Evolutionary conservation across 768 basidiomycete genomes (phyloP).

Genomic region (Trametes maxima): DNA sequence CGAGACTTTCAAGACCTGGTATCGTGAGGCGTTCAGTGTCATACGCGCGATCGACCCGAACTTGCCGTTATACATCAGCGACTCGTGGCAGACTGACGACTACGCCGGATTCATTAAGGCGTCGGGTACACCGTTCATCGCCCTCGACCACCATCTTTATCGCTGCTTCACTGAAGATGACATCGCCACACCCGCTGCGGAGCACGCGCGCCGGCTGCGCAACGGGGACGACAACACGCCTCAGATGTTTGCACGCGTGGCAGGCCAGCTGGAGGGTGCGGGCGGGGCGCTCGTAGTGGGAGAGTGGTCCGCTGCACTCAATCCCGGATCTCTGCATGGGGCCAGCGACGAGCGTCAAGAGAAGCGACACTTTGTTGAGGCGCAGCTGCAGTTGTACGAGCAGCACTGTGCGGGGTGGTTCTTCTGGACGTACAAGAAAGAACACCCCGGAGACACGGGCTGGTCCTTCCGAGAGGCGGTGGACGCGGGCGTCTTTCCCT

Average conservation of each 20-base stretch:
- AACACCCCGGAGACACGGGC: constrained; percentile 62
- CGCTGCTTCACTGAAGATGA: constrained; percentile 75
- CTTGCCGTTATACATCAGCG: constrained; percentile 73
- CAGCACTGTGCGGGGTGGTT: constrained; percentile 70
- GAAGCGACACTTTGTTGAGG: constrained; percentile 52
- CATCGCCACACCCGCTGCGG: constrained; percentile 49
- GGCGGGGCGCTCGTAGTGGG: constrained; percentile 66
- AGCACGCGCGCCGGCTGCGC: constrained; percentile 54
- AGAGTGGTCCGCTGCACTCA: constrained; percentile 80
- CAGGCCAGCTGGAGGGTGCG: constrained; percentile 37
- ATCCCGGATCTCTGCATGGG: constrained; percentile 60
- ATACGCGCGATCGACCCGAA: constrained; percentile 52
- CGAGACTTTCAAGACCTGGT: constrained; percentile 60
- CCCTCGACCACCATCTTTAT: constrained; percentile 84
- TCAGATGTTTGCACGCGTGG: constrained; percentile 41
- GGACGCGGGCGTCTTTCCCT: constrained; percentile 62
- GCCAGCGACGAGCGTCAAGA: constrained; percentile 44
- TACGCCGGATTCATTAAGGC: constrained; percentile 58
- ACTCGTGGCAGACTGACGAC: constrained; percentile 72
- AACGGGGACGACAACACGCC: constrained; percentile 44
- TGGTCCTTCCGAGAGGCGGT: constrained; percentile 75
- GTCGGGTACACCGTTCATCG: constrained; percentile 41
- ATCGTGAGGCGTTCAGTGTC: constrained; percentile 53
- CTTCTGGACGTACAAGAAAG: constrained; percentile 79
- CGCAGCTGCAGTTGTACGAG: constrained; percentile 71